Evolutionary conservation across 2,329 filamentous ascomycete species (phyloP).

Genomic region (Ascochyta clinopodiicola): DNA sequence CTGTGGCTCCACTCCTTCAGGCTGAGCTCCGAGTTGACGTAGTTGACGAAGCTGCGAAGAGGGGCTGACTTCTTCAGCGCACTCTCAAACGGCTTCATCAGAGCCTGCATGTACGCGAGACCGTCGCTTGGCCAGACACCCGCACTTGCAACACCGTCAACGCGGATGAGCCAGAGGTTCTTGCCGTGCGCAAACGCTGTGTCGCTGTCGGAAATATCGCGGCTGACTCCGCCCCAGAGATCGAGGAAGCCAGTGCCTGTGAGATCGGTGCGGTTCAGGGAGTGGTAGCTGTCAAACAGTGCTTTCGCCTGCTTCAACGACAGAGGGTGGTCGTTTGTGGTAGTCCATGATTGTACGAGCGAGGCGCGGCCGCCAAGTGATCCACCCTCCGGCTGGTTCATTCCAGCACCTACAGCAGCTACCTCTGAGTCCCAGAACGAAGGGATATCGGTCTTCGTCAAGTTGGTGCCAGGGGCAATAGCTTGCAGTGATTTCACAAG

Average conservation of each 20-base stretch:
- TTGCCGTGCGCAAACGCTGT: slow-evolving; percentile 23
- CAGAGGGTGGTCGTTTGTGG: slow-evolving; percentile 21
- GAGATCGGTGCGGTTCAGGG: slow-evolving; percentile 25
- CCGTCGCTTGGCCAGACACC: slow-evolving; percentile 25
- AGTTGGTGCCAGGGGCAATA: slow-evolving; percentile 1
- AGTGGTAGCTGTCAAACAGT: slow-evolving; percentile 15
- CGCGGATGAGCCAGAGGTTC: slow-evolving; percentile 33
- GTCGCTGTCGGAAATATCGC: slow-evolving; percentile 21
- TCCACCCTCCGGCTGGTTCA: slow-evolving; percentile 23
- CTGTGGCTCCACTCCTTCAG: slow-evolving; percentile 24
- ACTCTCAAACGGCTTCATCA: slow-evolving; percentile 25
- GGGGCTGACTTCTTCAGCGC: slow-evolving; percentile 18
- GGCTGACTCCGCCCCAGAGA: slow-evolving; percentile 27
- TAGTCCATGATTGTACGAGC: slow-evolving; percentile 23
- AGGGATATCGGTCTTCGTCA: slow-evolving; percentile 18
- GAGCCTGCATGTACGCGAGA: slow-evolving; percentile 25
- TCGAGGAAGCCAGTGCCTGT: slow-evolving; percentile 26
- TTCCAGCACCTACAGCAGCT: slow-evolving; percentile 12
- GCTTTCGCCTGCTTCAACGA: slow-evolving; percentile 19
- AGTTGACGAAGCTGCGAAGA: slow-evolving; percentile 28
- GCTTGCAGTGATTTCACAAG: slow-evolving; percentile 17
- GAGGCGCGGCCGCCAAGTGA: slow-evolving; percentile 22
- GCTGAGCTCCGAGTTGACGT: slow-evolving; percentile 24
- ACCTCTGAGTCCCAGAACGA: slow-evolving; percentile 27
- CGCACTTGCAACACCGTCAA: slow-evolving; percentile 20